Base-by-base conservation (phyloP, 495 filamentous ascomycete species). In the Aspergillus ellipticus region DNA sequence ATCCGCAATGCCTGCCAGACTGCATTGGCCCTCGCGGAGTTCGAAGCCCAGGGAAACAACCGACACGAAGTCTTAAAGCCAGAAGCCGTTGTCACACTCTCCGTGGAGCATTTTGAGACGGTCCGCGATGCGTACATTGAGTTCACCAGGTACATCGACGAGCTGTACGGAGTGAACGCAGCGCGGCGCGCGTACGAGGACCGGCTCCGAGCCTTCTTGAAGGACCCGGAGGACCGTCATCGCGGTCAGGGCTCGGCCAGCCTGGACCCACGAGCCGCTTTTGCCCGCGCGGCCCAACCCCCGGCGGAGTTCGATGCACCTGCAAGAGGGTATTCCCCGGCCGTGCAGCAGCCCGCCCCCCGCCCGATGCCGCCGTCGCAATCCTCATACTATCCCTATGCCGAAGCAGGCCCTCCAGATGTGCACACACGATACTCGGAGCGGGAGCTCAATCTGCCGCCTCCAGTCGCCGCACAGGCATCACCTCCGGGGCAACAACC, bases 121-220 rank as follows among this genome's bases (percentile, higher is more conserved):
- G 39, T 45, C 4, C 35, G 51, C 11, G 26, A 54, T n/a, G 51
- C 39, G 15, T 45, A 54, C 21, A 9, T 54, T 2, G 41, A 54
- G 11, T 54, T 54, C 16, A 54, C 37, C 13, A 28, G 42, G 20
- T 54, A 54, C 21, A 54, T 54, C 2, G 43, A 57, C 49, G 9
- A 20, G 3, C 17, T 51, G n/a, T 51, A 24, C 3, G 49, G 49
- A 4, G 26, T 20, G 0, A 42, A 51, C 20, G 16, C 28, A 7
- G 6, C 29, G 16, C 49, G 49, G 5, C 49, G 49, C 13, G 49
- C 49, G 0, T 33, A 51, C 31, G 49, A 51, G 31, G 31, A 51
- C n/a, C n/a, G n/a, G n/a, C n/a, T n/a, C n/a, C n/a, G n/a, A n/a
- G n/a, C n/a, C n/a, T 6, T 51, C 17, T 7, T 16, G 49, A 15